A percentile compares a stretch with the other conserved stretches of the same genome.
phyloP scores from a whole-genome alignment of 345 rosid genomes.

The Gossypium arboreum region DNA sequence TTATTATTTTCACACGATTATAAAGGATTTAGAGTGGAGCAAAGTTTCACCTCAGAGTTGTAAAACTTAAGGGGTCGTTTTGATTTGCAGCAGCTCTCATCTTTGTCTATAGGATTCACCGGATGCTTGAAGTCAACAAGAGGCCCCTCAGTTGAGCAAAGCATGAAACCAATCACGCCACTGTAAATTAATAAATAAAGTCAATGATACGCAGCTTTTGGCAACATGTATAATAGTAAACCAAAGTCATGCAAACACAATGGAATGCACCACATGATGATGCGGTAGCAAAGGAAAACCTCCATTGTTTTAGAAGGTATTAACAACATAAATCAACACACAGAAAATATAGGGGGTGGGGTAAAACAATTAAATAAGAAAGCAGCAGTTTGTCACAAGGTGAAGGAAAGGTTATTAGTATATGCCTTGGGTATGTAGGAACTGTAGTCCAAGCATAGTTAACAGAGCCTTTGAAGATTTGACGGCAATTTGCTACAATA shows the following conservation, averaged over 20 bases:
- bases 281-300: neutral
- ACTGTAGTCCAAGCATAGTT: conserved; percentile 97
- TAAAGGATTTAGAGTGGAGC: neutral
- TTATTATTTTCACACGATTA: neutral
- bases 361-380: neutral
- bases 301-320: neutral
- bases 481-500: conserved; percentile 78
- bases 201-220: neutral
- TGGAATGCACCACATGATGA: neutral
- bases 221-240: neutral
- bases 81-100: conserved; percentile 35
- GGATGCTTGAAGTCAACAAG: conserved; percentile 87
- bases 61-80: conserved; percentile 67
- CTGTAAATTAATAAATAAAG: conserved; percentile 33
- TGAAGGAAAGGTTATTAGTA: neutral
- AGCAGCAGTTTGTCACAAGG: neutral
- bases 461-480: conserved; percentile 88
- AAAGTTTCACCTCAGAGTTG: conserved; percentile 61
- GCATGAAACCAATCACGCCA: conserved; percentile 97
- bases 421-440: conserved; percentile 90
- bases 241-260: neutral
- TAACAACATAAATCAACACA: neutral
- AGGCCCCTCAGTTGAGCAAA: conserved; percentile 90
- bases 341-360: too few species aligned
- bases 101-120: conserved; percentile 52